Percentiles rank a stretch among this genome's conserved stretches.
These are phyloP conservation scores for Termitomyces sp. DNA, from an alignment of 768 basidiomycete genomes.

Conservation along the genomic window DNA sequence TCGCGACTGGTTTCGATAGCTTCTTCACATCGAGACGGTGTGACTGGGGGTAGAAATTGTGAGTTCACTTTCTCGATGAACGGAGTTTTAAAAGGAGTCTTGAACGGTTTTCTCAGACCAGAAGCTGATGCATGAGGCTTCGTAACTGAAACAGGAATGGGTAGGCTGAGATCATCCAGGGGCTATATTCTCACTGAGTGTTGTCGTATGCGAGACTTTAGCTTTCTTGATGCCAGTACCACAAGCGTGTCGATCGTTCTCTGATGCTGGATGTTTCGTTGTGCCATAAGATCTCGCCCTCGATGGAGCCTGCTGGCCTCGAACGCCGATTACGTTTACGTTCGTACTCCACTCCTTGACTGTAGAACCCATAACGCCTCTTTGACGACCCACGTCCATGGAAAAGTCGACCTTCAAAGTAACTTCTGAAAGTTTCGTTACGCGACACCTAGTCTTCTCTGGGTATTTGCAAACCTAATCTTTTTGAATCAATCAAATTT, in stretches of 20 bases:
- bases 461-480: slow-evolving; percentile 74
- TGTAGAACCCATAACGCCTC: not conserved
- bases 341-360: slow-evolving; percentile 1
- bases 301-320: not conserved
- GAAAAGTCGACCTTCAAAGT: slow-evolving; percentile 16
- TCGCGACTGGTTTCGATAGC: not conserved
- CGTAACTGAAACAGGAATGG: slow-evolving; percentile 30
- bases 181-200: slow-evolving; percentile 24
- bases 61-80: not conserved
- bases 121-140: slow-evolving; percentile 38
- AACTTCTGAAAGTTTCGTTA: slow-evolving; percentile 42
- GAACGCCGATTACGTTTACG: not conserved
- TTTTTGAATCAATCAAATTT: not conserved
- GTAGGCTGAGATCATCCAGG: not conserved
- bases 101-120: slow-evolving; percentile 45
- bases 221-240: slow-evolving; percentile 23
- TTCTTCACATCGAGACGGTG: not conserved
- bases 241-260: not conserved
- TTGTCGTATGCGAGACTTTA: slow-evolving; percentile 25
- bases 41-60: slow-evolving; percentile 6
- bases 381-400: slow-evolving; percentile 7
- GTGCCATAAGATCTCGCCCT: slow-evolving; percentile 5
- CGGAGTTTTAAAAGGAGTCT: slow-evolving; percentile 30
- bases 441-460: slow-evolving; percentile 51
- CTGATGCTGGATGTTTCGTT: slow-evolving; percentile 10